Percentiles rank a stretch among this genome's conserved stretches.
Evolutionary conservation across 2,329 filamentous ascomycete species (phyloP).

Genomic region (Alternaria ethzedia): DNA sequence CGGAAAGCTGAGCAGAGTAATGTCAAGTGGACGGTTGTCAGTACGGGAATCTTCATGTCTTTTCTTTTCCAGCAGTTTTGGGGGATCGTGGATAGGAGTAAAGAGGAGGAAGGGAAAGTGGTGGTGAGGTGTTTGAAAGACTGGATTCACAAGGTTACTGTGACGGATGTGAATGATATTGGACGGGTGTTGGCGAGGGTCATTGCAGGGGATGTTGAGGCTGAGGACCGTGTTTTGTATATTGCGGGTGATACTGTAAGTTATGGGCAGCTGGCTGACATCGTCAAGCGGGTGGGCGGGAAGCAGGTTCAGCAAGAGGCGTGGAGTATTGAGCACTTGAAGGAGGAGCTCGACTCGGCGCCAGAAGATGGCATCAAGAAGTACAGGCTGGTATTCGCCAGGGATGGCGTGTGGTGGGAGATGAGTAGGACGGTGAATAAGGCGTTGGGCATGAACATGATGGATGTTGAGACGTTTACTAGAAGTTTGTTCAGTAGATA

Average conservation of each 20-base stretch:
- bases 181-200: conserved; percentile 65
- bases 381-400: conserved; percentile 68
- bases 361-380: conserved; percentile 60
- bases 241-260: conserved; percentile 68
- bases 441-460: conserved; percentile 55
- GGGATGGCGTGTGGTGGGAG: conserved; percentile 66
- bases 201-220: conserved; percentile 45
- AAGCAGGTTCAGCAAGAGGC: conserved; percentile 56
- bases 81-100: conserved; percentile 62
- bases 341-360: conserved; percentile 54
- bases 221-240: conserved; percentile 58
- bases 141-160: conserved; percentile 68
- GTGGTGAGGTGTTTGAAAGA: conserved; percentile 63
- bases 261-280: conserved; percentile 61
- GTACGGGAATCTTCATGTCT: conserved; percentile 73
- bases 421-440: conserved; percentile 60
- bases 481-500: not conserved
- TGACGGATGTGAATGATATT: conserved; percentile 70
- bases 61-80: conserved; percentile 70
- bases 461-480: conserved; percentile 52
- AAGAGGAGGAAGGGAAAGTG: conserved; percentile 8
- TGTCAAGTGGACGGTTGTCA: conserved; percentile 68
- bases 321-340: conserved; percentile 57
- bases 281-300: conserved; percentile 56
- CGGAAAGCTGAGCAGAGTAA: conserved; percentile 24